Evolutionary conservation across 441 rosid species (phyloP).

Genomic region (Flueggea neowawraea): DNA sequence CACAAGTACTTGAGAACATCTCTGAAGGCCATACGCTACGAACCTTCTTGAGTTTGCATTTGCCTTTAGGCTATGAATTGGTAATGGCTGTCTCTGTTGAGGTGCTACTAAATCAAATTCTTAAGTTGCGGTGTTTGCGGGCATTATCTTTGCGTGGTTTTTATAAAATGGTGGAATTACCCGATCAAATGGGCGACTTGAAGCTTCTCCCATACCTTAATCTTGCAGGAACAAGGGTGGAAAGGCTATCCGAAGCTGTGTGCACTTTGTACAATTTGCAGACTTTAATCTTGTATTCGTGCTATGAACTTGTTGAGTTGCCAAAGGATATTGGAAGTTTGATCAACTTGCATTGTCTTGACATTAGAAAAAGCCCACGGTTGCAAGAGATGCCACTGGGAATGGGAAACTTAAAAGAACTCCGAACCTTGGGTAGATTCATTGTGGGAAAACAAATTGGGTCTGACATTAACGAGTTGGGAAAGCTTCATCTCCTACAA

Average conservation of each 20-base stretch:
- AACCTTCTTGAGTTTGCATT: no score
- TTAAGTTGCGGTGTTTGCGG: no score
- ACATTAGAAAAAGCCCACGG: not conserved
- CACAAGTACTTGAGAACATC: no score
- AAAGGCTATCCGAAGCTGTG: constrained; percentile 6
- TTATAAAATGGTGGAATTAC: no score
- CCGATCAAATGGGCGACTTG: no score
- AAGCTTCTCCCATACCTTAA: constrained; percentile 9
- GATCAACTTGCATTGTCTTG: constrained; percentile 2
- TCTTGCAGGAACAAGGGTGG: not conserved
- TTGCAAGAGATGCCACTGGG: constrained; percentile 3
- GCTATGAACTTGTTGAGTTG: constrained; percentile 2
- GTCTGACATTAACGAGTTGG: not conserved
- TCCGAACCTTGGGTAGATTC: not conserved
- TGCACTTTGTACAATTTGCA: constrained; percentile 9
- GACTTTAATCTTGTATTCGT: constrained; percentile 1
- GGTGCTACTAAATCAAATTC: no score
- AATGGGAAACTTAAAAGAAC: constrained; percentile 1
- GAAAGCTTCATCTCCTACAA: not conserved
- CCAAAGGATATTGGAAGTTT: not conserved
- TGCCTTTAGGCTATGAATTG: no score
- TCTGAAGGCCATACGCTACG: no score
- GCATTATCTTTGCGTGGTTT: no score
- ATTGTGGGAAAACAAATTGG: not conserved
- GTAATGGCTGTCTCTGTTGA: no score